Evolutionary conservation across 257 asterid species (phyloP), one percentile per base, ranked within the genome.

Genomic region (Euphrasia confusa): DNA sequence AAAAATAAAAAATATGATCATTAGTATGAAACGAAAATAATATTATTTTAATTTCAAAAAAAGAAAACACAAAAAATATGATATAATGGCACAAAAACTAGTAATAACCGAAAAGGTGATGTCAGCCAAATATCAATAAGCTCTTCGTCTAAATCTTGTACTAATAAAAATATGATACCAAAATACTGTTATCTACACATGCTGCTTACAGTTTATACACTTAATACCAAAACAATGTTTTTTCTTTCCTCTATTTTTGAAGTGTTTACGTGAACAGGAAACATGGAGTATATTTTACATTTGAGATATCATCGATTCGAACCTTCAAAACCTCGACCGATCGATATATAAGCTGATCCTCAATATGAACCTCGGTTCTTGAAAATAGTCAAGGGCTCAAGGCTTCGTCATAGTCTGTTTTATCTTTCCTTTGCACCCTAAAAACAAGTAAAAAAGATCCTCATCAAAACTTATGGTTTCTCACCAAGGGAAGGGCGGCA

Each of bases 381-480:
- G 71, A 49, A 54, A 75, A 44, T 60, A 54, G 10, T 66, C 63
- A 15, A 63, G 14, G 48, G 49, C 10, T 66, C 63, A 15, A 63
- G 14, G 48, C 48, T 58, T 80, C 86, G 77, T 71, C 69, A 64
- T 64, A 82, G 69, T 70, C 77, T 74, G 69, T 70, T 78, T 74
- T 72, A 76, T 30, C 58, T n/a, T 61, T 32, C 65, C 50, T 66
- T 79, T 10, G 81, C 86, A 60, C 89, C 90, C 92, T 88, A 75
- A 30, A 55, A 72, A 73, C 53, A 65, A 72, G 63, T 53, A 57
- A 45, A 68, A 68, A 30, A 52, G 48, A 45, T 27, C 18, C 48
- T 24, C 54, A 64, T 71, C 64, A 59, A 50, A 14, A 45, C 0
- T 10, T 11, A 12, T 1, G 1, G 10, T 35, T 35, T 35, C 40